These are phyloP conservation scores for Myotisia sp. DNA, from an alignment of 2,329 filamentous ascomycete genomes.

Conservation along the genomic window DNA sequence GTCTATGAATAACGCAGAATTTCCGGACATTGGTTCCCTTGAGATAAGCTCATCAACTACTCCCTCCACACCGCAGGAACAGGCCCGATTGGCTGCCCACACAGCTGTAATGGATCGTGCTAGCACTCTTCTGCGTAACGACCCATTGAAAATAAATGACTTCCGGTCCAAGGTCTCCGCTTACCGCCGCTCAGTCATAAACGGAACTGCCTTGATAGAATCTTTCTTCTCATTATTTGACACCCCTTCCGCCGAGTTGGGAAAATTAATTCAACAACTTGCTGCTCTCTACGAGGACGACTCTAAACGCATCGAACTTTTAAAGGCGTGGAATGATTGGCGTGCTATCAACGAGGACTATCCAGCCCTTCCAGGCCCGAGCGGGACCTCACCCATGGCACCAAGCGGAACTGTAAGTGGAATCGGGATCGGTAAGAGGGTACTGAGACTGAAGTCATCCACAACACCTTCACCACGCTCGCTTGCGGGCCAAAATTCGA, in stretches of 20 bases:
- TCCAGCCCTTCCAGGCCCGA: slow-evolving; percentile 65
- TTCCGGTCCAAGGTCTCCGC: slow-evolving; percentile 71
- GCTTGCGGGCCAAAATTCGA: slow-evolving; percentile 45
- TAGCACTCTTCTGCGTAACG: slow-evolving; percentile 62
- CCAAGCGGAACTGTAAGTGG: slow-evolving; percentile 36
- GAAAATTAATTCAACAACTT: slow-evolving; percentile 79
- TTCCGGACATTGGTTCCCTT: slow-evolving; percentile 37
- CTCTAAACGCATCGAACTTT: slow-evolving; percentile 54
- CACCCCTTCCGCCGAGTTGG: slow-evolving; percentile 63
- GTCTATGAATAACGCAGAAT: no score
- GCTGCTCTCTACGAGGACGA: slow-evolving; percentile 85
- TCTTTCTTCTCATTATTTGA: slow-evolving; percentile 79
- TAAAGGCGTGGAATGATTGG: slow-evolving; percentile 88
- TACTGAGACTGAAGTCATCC: slow-evolving; percentile 55
- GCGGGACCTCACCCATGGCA: slow-evolving; percentile 48
- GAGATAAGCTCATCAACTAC: slow-evolving; percentile 36
- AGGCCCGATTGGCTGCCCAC: slow-evolving; percentile 66
- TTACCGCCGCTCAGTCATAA: slow-evolving; percentile 56
- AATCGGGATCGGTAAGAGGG: slow-evolving; percentile 45
- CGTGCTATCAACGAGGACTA: slow-evolving; percentile 93
- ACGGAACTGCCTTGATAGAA: slow-evolving; percentile 66
- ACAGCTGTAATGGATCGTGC: slow-evolving; percentile 76
- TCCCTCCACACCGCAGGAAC: slow-evolving; percentile 53
- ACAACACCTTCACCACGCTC: slow-evolving; percentile 54
- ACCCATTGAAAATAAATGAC: slow-evolving; percentile 55